Percentiles rank a stretch among this genome's conserved stretches.
Conservation (phyloP, 1,284 basidiomycete species). For the Ganoderma boninense region DNA sequence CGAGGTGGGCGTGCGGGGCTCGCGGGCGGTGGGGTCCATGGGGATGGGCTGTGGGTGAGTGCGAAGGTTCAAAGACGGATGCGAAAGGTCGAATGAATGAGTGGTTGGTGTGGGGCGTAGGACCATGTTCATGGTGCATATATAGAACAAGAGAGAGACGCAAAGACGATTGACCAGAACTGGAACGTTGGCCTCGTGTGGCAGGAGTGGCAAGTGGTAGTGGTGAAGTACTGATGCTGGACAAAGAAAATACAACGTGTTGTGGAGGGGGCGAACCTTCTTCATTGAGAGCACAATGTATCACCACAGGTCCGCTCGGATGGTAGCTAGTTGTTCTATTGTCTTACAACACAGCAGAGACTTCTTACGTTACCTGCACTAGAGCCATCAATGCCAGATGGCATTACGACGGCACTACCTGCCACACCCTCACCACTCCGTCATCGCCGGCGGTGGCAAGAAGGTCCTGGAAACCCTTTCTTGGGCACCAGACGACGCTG, state of each 20-base stretch:
- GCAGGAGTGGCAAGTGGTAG: neutral
- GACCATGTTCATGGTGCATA: neutral
- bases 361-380: conserved; percentile 4
- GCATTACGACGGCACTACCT: conserved; percentile 26
- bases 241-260: conserved; percentile 2
- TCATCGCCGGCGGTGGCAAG: conserved; percentile 87
- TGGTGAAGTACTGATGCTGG: neutral
- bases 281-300: neutral
- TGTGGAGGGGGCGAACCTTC: neutral
- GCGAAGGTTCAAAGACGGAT: neutral
- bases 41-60: neutral
- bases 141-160: neutral
- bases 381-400: neutral
- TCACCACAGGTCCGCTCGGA: neutral
- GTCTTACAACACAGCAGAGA: conserved; percentile 2
- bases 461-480: conserved; percentile 64
- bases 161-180: neutral
- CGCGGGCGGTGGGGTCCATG: neutral
- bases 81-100: neutral
- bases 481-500: conserved; percentile 79
- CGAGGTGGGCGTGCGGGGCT: neutral
- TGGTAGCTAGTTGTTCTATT: neutral
- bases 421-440: conserved; percentile 77
- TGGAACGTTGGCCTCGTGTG: neutral
- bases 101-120: neutral